Conservation (phyloP, 2,329 filamentous ascomycete genomes). For the Fonsecaea nubica region DNA sequence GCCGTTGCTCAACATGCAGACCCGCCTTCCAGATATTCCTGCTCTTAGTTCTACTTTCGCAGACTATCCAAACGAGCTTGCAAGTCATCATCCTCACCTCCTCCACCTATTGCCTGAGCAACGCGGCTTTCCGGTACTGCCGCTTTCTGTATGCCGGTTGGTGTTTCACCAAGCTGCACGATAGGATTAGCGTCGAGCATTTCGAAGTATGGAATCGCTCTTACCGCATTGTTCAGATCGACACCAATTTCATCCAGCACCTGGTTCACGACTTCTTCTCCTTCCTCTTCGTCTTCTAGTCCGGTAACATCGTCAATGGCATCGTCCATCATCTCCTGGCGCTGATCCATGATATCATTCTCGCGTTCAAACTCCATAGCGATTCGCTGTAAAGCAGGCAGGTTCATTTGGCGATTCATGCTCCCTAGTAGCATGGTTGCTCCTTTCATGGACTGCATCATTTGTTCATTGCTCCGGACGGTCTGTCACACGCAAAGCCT, state of each 20-base stretch:
- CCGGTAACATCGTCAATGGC: conserved; percentile 97
- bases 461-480: conserved; percentile 96
- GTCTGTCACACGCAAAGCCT: conserved; percentile 64
- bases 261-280: conserved; percentile 95
- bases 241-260: conserved; percentile 96
- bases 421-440: conserved; percentile 89
- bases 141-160: conserved; percentile 77
- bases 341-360: conserved; percentile 99
- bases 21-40: not conserved
- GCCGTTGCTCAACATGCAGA: conserved; percentile 26
- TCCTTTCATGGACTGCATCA: conserved; percentile 99
- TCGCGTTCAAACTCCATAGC: conserved; percentile 99
- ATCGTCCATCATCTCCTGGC: conserved; percentile 99
- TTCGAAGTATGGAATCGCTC: conserved; percentile 43
- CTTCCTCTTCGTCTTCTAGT: conserved; percentile 87
- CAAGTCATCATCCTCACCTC: conserved; percentile 80
- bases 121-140: conserved; percentile 76
- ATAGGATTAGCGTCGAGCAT: not conserved
- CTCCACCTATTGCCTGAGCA: conserved; percentile 80
- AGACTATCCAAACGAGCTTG: conserved; percentile 92
- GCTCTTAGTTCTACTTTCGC: conserved; percentile 54
- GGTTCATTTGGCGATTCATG: conserved; percentile 98
- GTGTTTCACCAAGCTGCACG: conserved; percentile 84
- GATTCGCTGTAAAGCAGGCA: conserved; percentile 91
- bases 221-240: conserved; percentile 85